phyloP scores from a whole-genome alignment of 768 basidiomycete genomes.

The Lactarius sp. region DNA sequence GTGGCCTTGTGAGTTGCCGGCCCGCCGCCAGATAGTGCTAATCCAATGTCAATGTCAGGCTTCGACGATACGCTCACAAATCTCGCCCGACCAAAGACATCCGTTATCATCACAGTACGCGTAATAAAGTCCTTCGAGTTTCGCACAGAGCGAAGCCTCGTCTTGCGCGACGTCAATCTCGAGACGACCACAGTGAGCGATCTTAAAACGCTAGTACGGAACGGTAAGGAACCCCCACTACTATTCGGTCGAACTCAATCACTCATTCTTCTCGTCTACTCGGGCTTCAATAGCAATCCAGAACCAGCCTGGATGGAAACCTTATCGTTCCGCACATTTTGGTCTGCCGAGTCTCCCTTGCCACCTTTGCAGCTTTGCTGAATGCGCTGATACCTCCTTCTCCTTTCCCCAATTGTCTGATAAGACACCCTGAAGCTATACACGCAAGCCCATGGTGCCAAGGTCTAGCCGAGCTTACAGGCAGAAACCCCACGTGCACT shows the following conservation, averaged over 20 bases:
- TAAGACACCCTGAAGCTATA: constrained; percentile 93
- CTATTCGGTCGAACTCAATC: not conserved
- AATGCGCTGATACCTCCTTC: not conserved
- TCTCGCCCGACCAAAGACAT: constrained; percentile 57
- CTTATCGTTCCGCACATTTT: constrained; percentile 67
- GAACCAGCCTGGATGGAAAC: constrained; percentile 79
- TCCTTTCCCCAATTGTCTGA: not conserved
- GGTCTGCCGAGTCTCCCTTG: constrained; percentile 41
- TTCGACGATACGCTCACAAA: constrained; percentile 53
- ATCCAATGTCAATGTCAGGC: constrained; percentile 28
- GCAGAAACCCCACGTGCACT: not conserved
- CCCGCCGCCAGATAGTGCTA: not conserved
- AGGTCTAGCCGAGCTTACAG: constrained; percentile 45
- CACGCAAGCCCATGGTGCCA: constrained; percentile 90
- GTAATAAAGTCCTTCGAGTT: constrained; percentile 94
- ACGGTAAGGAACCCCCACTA: constrained; percentile 44
- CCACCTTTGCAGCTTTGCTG: not conserved
- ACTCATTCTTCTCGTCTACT: too few species aligned
- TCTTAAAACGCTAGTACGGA: constrained; percentile 65
- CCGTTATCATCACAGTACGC: constrained; percentile 84
- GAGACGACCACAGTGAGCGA: constrained; percentile 69
- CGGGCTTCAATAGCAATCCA: constrained; percentile 50
- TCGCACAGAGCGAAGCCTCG: constrained; percentile 82
- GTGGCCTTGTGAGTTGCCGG: not conserved
- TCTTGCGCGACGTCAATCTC: constrained; percentile 79